A percentile compares a stretch with the other conserved stretches of the same genome.
These are phyloP conservation scores for Isoetes taiwanensis DNA, from an alignment of 75 land plant species.

Conservation along the genomic window DNA sequence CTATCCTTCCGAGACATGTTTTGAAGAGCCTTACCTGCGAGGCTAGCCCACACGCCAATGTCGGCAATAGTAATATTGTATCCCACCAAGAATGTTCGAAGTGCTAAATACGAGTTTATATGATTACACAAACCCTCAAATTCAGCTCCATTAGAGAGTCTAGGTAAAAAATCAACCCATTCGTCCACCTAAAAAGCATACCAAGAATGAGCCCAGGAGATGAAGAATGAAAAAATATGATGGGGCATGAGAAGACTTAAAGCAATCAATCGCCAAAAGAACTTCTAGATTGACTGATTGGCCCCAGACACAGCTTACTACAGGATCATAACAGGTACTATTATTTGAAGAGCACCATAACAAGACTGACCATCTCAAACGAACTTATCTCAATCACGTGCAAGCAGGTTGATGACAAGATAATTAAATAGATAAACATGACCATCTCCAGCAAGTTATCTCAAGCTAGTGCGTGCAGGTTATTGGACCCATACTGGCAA, in stretches of 20 bases:
- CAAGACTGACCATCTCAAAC: background rate
- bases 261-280: background rate
- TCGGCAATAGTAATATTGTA: constrained; percentile 56
- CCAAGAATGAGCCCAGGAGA: too few species aligned
- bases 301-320: too few species aligned
- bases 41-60: constrained; percentile 49
- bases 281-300: background rate
- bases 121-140: constrained; percentile 63
- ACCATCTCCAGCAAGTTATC: too few species aligned
- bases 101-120: constrained; percentile 36
- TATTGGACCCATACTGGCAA: too few species aligned
- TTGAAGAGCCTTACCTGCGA: constrained; percentile 64
- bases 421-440: too few species aligned
- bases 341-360: background rate
- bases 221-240: background rate
- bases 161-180: constrained; percentile 58
- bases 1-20: too few species aligned
- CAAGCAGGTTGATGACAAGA: too few species aligned
- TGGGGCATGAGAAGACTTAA: background rate
- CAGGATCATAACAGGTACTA: too few species aligned
- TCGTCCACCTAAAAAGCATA: constrained; percentile 74
- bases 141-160: constrained; percentile 52
- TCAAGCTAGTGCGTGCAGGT: too few species aligned
- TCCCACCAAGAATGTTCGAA: constrained; percentile 65
- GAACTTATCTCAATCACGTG: too few species aligned